These are phyloP conservation scores for Penicillium riverlandense DNA, from an alignment of 495 filamentous ascomycete species.

Conservation along the genomic window DNA sequence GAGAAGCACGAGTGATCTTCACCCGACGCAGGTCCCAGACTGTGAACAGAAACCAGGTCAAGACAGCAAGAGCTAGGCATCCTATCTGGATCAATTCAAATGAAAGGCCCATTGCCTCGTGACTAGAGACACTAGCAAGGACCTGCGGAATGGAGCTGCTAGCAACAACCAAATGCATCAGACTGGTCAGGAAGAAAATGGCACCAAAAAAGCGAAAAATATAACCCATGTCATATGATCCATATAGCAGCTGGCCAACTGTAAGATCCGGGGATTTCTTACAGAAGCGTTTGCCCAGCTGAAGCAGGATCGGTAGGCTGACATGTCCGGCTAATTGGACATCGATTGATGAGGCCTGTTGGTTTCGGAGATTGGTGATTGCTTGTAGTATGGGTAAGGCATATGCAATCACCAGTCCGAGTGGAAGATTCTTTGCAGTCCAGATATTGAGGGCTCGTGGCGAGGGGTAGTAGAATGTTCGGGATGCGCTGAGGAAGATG, in stretches of 20 bases:
- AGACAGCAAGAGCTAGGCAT: background rate
- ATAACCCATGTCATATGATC: background rate
- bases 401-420: background rate
- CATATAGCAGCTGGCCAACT: background rate
- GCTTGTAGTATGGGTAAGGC: background rate
- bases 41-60: background rate
- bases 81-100: background rate
- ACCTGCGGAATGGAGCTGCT: background rate
- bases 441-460: conserved; percentile 2
- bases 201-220: background rate
- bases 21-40: background rate
- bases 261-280: background rate
- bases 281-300: background rate
- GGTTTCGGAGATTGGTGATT: background rate
- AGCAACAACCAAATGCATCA: background rate
- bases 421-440: background rate
- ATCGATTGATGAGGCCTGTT: background rate
- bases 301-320: background rate
- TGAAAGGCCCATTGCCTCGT: background rate
- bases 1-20: background rate
- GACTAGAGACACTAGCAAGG: background rate
- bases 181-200: background rate
- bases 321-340: background rate
- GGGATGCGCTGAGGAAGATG: conserved; percentile 1
- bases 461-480: conserved; percentile 3